Conservation (phyloP, 1,284 basidiomycete species). For the Heimioporus retisporus region DNA sequence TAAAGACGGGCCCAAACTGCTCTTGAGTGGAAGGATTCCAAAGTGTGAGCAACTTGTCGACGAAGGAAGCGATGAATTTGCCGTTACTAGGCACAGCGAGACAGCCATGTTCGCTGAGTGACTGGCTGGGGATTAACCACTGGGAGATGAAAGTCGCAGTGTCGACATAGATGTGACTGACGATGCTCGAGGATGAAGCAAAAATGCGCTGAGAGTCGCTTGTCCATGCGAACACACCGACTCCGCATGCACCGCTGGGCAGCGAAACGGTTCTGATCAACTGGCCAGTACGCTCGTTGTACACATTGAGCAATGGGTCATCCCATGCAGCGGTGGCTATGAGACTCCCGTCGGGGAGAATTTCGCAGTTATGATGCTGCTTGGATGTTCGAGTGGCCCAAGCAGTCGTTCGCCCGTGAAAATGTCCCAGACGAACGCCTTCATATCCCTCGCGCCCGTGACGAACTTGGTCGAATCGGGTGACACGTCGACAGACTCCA, state of each 20-base stretch:
- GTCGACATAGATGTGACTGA: neutral
- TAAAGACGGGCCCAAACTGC: neutral
- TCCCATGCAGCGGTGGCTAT: neutral
- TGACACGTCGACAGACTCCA: neutral
- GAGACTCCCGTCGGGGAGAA: neutral
- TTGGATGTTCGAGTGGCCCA: neutral
- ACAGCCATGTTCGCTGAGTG: neutral
- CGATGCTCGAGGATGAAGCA: neutral
- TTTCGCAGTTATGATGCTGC: neutral
- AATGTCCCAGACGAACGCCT: neutral
- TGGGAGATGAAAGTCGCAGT: neutral
- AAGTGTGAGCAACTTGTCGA: neutral
- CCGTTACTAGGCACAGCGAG: neutral
- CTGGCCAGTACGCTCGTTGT: neutral
- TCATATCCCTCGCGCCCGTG: neutral
- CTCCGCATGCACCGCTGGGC: neutral
- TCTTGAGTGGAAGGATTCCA: neutral
- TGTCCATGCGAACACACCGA: neutral
- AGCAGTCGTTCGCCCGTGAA: neutral
- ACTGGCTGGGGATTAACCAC: neutral
- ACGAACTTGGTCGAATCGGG: neutral
- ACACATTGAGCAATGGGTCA: neutral
- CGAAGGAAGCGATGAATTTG: no score
- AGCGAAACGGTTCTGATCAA: neutral
- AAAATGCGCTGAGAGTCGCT: neutral